Percentiles rank a stretch among this genome's conserved stretches.
These are phyloP conservation scores for Chlorencoelia australis DNA, from an alignment of 2,329 filamentous ascomycete genomes.

Conservation along the genomic window DNA sequence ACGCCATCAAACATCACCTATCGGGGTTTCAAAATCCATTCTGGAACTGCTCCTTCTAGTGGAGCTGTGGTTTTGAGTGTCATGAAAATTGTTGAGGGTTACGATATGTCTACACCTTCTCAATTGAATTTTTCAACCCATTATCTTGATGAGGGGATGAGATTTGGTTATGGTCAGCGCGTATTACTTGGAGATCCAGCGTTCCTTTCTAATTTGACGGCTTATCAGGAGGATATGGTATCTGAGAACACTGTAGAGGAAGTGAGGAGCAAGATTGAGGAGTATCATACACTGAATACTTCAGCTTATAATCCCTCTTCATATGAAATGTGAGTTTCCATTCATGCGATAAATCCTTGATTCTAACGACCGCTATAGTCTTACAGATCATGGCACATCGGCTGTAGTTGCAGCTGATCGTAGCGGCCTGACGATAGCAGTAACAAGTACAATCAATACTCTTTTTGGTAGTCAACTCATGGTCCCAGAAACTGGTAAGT, in stretches of 20 bases:
- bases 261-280: constrained; percentile 48
- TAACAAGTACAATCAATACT: constrained; percentile 59
- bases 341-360: no score
- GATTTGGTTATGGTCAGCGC: constrained; percentile 56
- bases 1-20: constrained; percentile 54
- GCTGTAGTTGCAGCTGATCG: constrained; percentile 45
- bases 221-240: constrained; percentile 47
- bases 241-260: constrained; percentile 39
- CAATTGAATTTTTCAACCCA: constrained; percentile 53
- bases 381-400: constrained; percentile 40
- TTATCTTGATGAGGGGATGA: constrained; percentile 54
- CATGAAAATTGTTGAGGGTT: constrained; percentile 68
- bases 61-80: constrained; percentile 66
- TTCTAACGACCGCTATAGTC: no score
- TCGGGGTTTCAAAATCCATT: constrained; percentile 59
- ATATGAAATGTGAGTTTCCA: no score
- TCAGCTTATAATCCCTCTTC: constrained; percentile 52
- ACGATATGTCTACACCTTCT: constrained; percentile 49
- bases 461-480: constrained; percentile 54
- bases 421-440: constrained; percentile 49
- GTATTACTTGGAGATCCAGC: constrained; percentile 52
- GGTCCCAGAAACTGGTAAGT: constrained; percentile 55
- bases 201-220: constrained; percentile 46
- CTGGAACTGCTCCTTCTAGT: constrained; percentile 64
- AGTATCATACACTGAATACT: constrained; percentile 45